These are phyloP conservation scores for Pseudogymnoascus sp. DNA, from an alignment of 2,329 filamentous ascomycete species.

Conservation along the genomic window DNA sequence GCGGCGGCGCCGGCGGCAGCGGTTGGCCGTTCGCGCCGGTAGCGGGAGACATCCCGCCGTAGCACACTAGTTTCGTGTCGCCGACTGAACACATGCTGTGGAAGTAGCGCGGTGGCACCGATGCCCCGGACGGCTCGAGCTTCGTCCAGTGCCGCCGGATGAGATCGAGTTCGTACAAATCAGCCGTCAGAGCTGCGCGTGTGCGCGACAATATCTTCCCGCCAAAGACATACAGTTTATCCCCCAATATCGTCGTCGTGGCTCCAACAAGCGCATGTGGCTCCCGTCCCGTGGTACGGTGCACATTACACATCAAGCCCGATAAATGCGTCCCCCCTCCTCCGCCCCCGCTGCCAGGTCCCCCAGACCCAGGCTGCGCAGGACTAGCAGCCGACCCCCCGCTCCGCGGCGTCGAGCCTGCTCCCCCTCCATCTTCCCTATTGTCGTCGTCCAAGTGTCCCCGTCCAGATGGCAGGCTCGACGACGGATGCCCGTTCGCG, in stretches of 20 bases:
- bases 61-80: conserved; percentile 94
- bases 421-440: neutral
- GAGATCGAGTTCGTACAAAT: conserved; percentile 88
- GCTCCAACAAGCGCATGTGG: conserved; percentile 88
- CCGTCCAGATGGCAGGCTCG: neutral
- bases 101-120: conserved; percentile 89
- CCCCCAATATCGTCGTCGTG: conserved; percentile 87
- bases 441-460: neutral
- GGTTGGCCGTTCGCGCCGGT: conserved; percentile 30
- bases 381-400: neutral
- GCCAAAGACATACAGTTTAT: conserved; percentile 95
- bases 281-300: conserved; percentile 81
- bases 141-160: conserved; percentile 90
- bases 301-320: conserved; percentile 63
- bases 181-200: conserved; percentile 73
- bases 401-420: neutral
- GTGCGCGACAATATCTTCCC: conserved; percentile 79
- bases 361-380: neutral
- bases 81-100: conserved; percentile 92
- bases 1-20: conserved; percentile 31
- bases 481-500: neutral
- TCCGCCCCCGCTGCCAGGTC: neutral
- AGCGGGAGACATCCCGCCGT: conserved; percentile 92
- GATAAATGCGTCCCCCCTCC: conserved; percentile 43
- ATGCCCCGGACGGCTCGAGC: conserved; percentile 71